Percentiles rank a stretch among this genome's conserved stretches.
Evolutionary conservation across 345 rosid species (phyloP).

Genomic region (Aquilaria sinensis): DNA sequence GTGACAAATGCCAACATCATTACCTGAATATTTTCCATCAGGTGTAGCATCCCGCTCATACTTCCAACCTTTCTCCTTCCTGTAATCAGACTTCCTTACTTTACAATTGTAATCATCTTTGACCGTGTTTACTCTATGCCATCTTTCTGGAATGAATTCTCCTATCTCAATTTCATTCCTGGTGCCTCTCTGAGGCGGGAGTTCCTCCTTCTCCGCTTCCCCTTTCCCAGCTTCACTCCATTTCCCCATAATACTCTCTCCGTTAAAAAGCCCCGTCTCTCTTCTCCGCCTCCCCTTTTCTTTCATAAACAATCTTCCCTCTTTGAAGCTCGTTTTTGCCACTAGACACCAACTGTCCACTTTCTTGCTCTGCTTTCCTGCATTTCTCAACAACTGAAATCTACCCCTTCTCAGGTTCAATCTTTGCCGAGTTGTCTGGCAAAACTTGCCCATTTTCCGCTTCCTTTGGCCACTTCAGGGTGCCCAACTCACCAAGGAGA

Average conservation of each 20-base stretch:
- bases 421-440: slow-evolving; percentile 15
- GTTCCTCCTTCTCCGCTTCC: slow-evolving; percentile 44
- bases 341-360: slow-evolving; percentile 38
- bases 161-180: slow-evolving; percentile 30
- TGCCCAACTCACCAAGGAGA: slow-evolving; percentile 78
- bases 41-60: slow-evolving; percentile 55
- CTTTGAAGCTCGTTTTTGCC: slow-evolving; percentile 43
- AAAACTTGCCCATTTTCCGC: slow-evolving; percentile 31
- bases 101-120: slow-evolving; percentile 52
- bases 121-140: background rate
- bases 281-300: slow-evolving; percentile 40
- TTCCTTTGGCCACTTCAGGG: slow-evolving; percentile 5
- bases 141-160: no score
- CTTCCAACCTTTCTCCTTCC: slow-evolving; percentile 44
- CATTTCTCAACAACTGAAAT: slow-evolving; percentile 3
- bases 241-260: slow-evolving; percentile 12
- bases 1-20: slow-evolving; percentile 24
- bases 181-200: slow-evolving; percentile 39
- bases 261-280: slow-evolving; percentile 10
- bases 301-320: slow-evolving; percentile 44
- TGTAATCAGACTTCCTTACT: slow-evolving; percentile 49
- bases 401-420: slow-evolving; percentile 6
- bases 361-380: slow-evolving; percentile 39
- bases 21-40: slow-evolving; percentile 41
- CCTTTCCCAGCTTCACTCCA: slow-evolving; percentile 28